Base-by-base conservation (phyloP, 352 stramenopile species). In the Pythium volutum region DNA sequence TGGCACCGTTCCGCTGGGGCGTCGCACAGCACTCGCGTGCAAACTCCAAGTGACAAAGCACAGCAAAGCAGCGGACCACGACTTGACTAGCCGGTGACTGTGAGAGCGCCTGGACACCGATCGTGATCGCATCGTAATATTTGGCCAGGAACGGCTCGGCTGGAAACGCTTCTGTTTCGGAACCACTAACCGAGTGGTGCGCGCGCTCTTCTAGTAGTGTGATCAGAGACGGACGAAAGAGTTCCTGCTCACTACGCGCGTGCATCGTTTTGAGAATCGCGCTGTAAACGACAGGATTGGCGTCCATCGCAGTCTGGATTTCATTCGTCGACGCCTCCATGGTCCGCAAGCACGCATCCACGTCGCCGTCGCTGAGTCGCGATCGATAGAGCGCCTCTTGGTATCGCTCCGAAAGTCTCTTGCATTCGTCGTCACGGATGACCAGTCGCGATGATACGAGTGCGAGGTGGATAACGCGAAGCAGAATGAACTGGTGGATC, bases 21-120 rank as follows among this genome's bases (percentile, higher is more conserved):
- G 69, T 76, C 9, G 54, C 52, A 57, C 70, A 76, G 10, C 64
- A 58, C 53, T 88, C 74, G 12, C 78, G 78, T 1, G 62, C 73
- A 69, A 88, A 88, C 47, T 88, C 78, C 1, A 88, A 54, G 26
- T 62, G 46, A 14, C 48, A n/a, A n/a, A 64, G 56, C 10, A 39
- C 55, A 11, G 34, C 22, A 47, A 64, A 64, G 47, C 46, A 55
- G 1, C 29, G 15, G 11, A 64, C 7, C 29, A 64, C 33, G 5
- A 49, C 25, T 3, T 49, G 20, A 33, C 46, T 11, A 14, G 55
- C 47, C 1, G 55, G 39, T 9, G 55, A 51, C 56, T 49, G 47
- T 15, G 47, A 29, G 1, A 56, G 18, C 7, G 47, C 33, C 23
- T 55, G 48, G 36, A 56, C 42, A 7, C 31, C 33, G 15, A 51